Evolutionary conservation across 495 filamentous ascomycete species (phyloP), one percentile per base, ranked within the genome.

Genomic region (Beverwykella pulmonaria): DNA sequence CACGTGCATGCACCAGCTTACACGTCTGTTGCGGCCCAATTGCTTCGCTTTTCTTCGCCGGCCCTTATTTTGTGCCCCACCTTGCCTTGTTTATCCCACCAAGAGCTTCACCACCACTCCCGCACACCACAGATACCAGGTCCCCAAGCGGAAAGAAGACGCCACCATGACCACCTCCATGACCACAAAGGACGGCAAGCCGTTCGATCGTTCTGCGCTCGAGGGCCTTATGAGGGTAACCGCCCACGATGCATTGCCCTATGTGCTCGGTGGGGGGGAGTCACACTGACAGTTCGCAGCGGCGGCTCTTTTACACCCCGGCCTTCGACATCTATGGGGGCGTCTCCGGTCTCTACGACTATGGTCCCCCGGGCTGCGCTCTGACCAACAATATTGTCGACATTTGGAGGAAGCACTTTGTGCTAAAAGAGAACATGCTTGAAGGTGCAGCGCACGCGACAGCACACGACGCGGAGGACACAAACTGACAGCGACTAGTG

Each of bases 141-240:
- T 66, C 46, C 61, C 53, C 1, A 57, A 63, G 52, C 34, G 62
- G 25, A 68, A 72, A 50, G 47, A 72, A 48, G 60, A 53, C 5
- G 57, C 53, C 66, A 50, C 12, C 19, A 79, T 79, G 76, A 64
- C 76, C 3, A 41, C 58, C 27, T 77, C 68, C 44, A 80, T 84
- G 70, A 85, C 79, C 61, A 97, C 93, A 36, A 88, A 90, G 75
- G 93, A 90, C 75, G 94, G 93, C 67, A 86, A 93, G 81, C 86
- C 89, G 74, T 87, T 98, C 64, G 93, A 97, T 74, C 89, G 92
- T 55, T 79, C 81, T 32, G 77, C 83, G 29, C 83, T 97, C 71
- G 94, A 97, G 69, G 88, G 86, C 32, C 84, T 98, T 75, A 86
- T 97, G 65, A 86, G 90, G 61, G 88, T 92, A 59, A 88, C 93